Base-by-base conservation (phyloP, 78 protist genomes). In the Anaeramoeba flamelloides region DNA sequence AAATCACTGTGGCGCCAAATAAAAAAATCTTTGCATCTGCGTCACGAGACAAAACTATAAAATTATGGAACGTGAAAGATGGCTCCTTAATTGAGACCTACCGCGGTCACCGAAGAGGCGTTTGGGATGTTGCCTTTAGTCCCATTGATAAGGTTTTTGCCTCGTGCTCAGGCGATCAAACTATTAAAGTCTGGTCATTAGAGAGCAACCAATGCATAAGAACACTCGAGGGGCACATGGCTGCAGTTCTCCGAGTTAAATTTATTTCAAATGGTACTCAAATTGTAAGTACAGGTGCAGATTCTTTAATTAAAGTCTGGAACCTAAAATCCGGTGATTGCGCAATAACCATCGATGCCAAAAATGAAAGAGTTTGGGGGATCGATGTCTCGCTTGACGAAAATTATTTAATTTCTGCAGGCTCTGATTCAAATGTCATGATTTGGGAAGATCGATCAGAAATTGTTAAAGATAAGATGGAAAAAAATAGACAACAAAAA, bases 221-320 rank as follows among this genome's bases (percentile, higher is more conserved):
- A 81, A 91, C 94, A 2, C 74, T 92, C 30, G 94, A 92, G 82
- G 96, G 95, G 30, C 97, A 94, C 79, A 8, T 8, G 3, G 36
- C 12, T 31, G 32, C 83, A 22, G 79, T 77, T 17, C 12, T 22
- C 17, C 75, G 77, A 33, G 79, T 41, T 4, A 12, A 12, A 32
- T 36, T 76, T 76, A 36, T 94, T 12, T 77, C 81, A 37, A 33
- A 74, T 17, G 95, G 96, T 39, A 76, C 84, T 87, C 95, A 92
- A 81, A 37, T 92, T 30, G 85, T 83, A 0, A 84, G 92, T 31
- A 30, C 82, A 8, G 90, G 89, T 12, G 2, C 87, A 0, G 96
- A 92, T 74, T 93, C 95, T 34, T 82, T 92, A 38, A 17, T 91
- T 39, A 89, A 91, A 85, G 81, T 94, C 34, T 94, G 95, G 95